Evolutionary conservation across 495 filamentous ascomycete genomes (phyloP).

Genomic region (Neurospora intermedia): DNA sequence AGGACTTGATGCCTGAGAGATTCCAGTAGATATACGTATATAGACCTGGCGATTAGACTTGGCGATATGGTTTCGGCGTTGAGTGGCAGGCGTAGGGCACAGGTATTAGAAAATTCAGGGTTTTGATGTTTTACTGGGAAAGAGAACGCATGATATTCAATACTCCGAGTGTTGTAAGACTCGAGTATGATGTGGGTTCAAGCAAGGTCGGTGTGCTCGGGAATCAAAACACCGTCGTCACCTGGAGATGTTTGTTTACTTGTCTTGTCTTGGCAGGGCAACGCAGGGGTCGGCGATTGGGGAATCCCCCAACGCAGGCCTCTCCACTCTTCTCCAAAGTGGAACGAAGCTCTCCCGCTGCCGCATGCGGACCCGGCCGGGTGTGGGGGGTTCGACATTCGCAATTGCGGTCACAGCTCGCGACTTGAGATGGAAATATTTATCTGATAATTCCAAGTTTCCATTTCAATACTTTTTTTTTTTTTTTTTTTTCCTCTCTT

Average conservation of each 20-base stretch:
- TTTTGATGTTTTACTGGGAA: background rate
- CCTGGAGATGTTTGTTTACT: background rate
- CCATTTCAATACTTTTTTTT: background rate
- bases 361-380: background rate
- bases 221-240: background rate
- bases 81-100: background rate
- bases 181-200: background rate
- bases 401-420: background rate
- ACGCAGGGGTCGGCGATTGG: background rate
- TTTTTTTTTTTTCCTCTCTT: too few species aligned
- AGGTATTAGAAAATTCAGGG: background rate
- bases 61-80: background rate
- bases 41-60: background rate
- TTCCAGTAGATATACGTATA: slow-evolving; percentile 7
- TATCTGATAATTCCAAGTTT: background rate
- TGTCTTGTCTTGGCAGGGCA: background rate
- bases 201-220: background rate
- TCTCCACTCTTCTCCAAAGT: background rate
- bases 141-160: background rate
- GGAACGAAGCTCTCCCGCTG: background rate
- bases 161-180: background rate
- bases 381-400: background rate
- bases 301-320: background rate
- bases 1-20: slow-evolving; percentile 37
- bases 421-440: background rate